Conservation (phyloP, 257 asterid species). For the Solanum clarkiae region DNA sequence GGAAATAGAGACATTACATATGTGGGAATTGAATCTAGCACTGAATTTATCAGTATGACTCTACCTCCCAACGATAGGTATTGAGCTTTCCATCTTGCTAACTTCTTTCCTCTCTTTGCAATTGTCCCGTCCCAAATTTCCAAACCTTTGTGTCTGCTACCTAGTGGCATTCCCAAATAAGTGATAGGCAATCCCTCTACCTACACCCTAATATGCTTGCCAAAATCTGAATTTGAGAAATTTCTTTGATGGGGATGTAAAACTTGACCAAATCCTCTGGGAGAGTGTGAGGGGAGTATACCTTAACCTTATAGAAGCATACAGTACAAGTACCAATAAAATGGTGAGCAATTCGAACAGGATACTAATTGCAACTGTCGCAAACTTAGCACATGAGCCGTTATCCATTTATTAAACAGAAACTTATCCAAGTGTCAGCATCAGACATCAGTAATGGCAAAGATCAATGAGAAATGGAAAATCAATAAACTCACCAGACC, state of each 20-base stretch:
- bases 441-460: not conserved
- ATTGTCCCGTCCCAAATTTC: too few relatives aligned
- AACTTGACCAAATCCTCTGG: not conserved
- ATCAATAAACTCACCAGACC: constrained; percentile 46
- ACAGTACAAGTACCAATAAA: not conserved
- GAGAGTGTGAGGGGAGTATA: not conserved
- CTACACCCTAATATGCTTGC: too few relatives aligned
- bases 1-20: too few relatives aligned
- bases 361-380: not conserved
- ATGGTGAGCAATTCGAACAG: not conserved
- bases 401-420: not conserved
- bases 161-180: too few relatives aligned
- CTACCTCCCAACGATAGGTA: too few relatives aligned
- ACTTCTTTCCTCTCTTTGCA: too few relatives aligned
- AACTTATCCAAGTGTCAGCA: not conserved
- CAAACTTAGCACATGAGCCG: not conserved
- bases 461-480: not conserved
- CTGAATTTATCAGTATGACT: too few relatives aligned
- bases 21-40: too few relatives aligned
- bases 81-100: too few relatives aligned
- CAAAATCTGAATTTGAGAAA: too few relatives aligned
- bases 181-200: too few relatives aligned
- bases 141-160: too few relatives aligned
- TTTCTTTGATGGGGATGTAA: not conserved
- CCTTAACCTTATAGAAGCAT: not conserved